Evolutionary conservation across 176 grass and related monocot species (phyloP), one percentile per base, ranked within the genome.

Genomic region (Rhynchospora pubera): DNA sequence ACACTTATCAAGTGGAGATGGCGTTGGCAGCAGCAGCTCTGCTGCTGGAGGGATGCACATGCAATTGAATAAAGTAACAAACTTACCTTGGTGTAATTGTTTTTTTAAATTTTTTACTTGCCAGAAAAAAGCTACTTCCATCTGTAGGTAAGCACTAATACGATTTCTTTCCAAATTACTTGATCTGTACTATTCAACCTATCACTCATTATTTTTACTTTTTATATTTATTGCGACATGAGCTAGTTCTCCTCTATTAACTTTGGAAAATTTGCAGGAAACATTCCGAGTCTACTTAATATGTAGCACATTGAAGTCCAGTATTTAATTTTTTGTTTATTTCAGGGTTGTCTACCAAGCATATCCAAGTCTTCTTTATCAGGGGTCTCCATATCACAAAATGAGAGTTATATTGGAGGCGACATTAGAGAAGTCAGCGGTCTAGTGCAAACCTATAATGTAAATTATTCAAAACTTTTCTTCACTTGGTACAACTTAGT

Each of bases 71-170:
- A 30, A 55, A 55, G 72, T 76, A 76, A 76, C 52, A 11, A 11
- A 11, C 72, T 76, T 30, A 76, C 10, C 47, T 76, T 30, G 48
- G 72, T 76, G 11, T 76, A 32, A 15, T 53, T 55, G 34, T 39
- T 39, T 39, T 46, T 70, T 45, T 21, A 34, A 55, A 34, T 76
- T 76, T 48, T 30, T 19, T 76, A 53, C 53, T 75, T 76, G 23
- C 53, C 47, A 76, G 72, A 55, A 76, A 76, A 76, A 68, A 26
- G 10, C n/a, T 15, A 76, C 48, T 75, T 75, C 72, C 48, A 5
- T 76, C 48, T 9, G 47, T 21, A 28, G 23, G 47, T 75, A 15
- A 44, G 46, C 51, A 75, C 46, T 75, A 26, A 9, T n/a, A 75
- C 21, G 14, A 53, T 51, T 12, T 23, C 12, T 26, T 26, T 51